Evolutionary conservation across 176 grass and related monocot species (phyloP).

Genomic region (Lolium rigidum): DNA sequence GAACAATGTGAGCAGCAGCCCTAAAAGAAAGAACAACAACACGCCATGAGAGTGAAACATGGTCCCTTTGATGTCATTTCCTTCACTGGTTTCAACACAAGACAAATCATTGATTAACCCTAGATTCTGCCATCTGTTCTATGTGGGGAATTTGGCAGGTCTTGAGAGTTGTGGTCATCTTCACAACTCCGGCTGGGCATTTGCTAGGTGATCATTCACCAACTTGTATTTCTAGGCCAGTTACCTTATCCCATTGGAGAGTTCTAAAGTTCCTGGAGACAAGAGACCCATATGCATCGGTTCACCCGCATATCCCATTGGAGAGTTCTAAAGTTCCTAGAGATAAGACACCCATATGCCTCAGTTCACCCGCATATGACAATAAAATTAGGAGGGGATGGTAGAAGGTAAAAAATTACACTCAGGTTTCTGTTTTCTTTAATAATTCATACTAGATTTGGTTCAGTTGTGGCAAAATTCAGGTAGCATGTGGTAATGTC

Average conservation of each 20-base stretch:
- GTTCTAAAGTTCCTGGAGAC: not conserved
- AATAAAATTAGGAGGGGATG: not conserved
- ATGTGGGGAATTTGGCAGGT: not conserved
- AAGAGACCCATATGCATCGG: not conserved
- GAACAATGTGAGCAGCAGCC: not conserved
- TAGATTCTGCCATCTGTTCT: not conserved
- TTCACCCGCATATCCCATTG: not conserved
- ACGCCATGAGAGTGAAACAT: not conserved
- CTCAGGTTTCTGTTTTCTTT: slow-evolving; percentile 2
- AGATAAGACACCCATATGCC: not conserved
- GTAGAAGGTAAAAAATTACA: slow-evolving; percentile 2
- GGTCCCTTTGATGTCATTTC: not conserved
- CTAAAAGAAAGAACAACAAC: not conserved
- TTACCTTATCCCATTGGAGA: not conserved
- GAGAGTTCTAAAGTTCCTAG: not conserved
- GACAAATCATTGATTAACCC: not conserved
- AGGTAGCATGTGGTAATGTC: slow-evolving; percentile 1
- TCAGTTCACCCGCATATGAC: not conserved
- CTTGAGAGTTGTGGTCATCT: not conserved
- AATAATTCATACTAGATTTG: slow-evolving; percentile 18
- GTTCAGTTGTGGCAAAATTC: slow-evolving; percentile 2
- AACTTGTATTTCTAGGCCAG: not conserved
- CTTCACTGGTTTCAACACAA: not conserved
- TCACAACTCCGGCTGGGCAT: not conserved
- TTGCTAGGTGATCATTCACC: not conserved